These are phyloP conservation scores for Knoxia roxburghii DNA, from an alignment of 257 asterid genomes.

Conservation along the genomic window DNA sequence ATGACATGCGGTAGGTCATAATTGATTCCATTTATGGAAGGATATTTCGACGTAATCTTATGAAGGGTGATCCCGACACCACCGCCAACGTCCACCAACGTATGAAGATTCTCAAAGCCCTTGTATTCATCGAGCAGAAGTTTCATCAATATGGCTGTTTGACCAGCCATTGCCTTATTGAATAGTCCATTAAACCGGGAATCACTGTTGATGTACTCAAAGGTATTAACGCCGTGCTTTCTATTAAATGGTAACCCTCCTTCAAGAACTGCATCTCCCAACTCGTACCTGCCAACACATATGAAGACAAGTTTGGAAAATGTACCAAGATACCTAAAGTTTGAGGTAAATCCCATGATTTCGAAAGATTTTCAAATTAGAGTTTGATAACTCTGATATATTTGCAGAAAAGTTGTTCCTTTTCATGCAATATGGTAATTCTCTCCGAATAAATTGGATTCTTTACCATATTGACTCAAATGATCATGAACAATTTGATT, in stretches of 20 bases:
- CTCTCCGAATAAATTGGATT: too few relatives aligned
- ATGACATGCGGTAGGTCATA: neutral
- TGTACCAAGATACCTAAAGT: too few relatives aligned
- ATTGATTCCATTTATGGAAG: neutral
- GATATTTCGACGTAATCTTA: neutral
- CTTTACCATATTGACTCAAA: too few relatives aligned
- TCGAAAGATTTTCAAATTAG: too few relatives aligned
- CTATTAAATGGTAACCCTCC: neutral
- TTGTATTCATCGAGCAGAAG: neutral
- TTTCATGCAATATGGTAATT: too few relatives aligned
- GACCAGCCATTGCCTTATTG: neutral
- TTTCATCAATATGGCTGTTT: neutral
- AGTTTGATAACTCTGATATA: too few relatives aligned
- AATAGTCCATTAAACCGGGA: neutral
- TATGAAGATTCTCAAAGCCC: neutral
- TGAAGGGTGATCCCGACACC: neutral
- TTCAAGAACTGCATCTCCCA: constrained; percentile 4
- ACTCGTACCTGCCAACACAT: neutral
- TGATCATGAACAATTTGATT: too few relatives aligned
- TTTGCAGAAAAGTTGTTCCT: too few relatives aligned
- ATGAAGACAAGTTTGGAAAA: too few relatives aligned
- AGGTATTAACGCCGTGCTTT: neutral
- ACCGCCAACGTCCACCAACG: neutral
- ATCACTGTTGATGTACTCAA: neutral
- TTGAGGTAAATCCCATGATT: too few relatives aligned